These are phyloP conservation scores for Croton laevigatus DNA, from an alignment of 441 rosid species.

Conservation along the genomic window DNA sequence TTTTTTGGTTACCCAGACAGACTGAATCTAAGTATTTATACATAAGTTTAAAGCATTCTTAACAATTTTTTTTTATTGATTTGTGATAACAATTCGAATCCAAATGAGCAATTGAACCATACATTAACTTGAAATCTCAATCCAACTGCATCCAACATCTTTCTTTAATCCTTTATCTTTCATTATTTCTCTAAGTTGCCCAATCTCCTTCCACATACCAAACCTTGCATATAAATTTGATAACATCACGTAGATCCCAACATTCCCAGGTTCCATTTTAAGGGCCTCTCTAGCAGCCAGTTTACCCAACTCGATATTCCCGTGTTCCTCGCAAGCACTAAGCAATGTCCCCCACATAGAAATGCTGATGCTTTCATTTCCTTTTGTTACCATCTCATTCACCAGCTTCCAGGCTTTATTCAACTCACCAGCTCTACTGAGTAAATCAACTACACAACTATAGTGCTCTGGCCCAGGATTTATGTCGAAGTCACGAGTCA, in stretches of 20 bases:
- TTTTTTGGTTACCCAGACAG: no score
- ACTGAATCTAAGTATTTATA: no score
- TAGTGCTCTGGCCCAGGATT: slow-evolving; percentile 47
- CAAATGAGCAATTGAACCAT: neutral
- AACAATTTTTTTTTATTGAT: no score
- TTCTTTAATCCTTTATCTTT: slow-evolving; percentile 41
- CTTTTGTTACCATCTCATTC: slow-evolving; percentile 35
- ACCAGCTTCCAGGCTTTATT: slow-evolving; percentile 45
- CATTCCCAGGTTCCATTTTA: slow-evolving; percentile 46
- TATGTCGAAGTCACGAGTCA: slow-evolving; percentile 34
- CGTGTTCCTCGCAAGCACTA: slow-evolving; percentile 38
- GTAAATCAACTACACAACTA: slow-evolving; percentile 53
- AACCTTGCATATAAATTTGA: slow-evolving; percentile 52
- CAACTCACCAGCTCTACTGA: slow-evolving; percentile 52
- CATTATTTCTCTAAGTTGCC: slow-evolving; percentile 35
- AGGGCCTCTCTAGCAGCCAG: slow-evolving; percentile 54
- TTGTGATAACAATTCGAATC: no score
- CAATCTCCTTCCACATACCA: slow-evolving; percentile 54
- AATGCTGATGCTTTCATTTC: slow-evolving; percentile 27
- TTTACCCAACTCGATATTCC: slow-evolving; percentile 44
- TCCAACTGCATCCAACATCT: slow-evolving; percentile 52
- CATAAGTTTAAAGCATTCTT: no score
- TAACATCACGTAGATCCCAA: slow-evolving; percentile 42
- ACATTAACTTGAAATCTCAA: slow-evolving; percentile 30
- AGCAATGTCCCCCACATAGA: slow-evolving; percentile 60